A percentile compares a stretch with the other conserved stretches of the same genome.
Evolutionary conservation across 2,329 filamentous ascomycete species (phyloP).

Genomic region (Trichoderma aggressivum): DNA sequence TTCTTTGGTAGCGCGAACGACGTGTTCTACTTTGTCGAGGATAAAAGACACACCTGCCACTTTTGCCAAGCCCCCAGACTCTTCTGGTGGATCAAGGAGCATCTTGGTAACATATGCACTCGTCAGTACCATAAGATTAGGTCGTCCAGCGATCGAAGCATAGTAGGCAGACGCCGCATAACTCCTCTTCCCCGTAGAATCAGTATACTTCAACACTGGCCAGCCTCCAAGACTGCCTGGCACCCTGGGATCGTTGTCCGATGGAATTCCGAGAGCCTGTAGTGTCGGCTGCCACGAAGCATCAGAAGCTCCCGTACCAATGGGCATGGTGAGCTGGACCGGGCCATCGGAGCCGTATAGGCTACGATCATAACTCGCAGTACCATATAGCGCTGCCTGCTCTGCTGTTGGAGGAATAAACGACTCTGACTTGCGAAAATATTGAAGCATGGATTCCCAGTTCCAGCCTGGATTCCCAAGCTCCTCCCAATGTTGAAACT

Average conservation of each 20-base stretch:
- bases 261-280: not conserved
- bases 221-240: not conserved
- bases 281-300: not conserved
- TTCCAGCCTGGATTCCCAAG: not conserved
- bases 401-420: not conserved
- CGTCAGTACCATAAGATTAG: not conserved
- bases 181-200: not conserved
- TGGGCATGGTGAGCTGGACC: not conserved
- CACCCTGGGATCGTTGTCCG: not conserved
- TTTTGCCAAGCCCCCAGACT: not conserved
- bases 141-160: not conserved
- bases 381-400: not conserved
- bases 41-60: not conserved
- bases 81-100: not conserved
- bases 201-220: not conserved
- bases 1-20: conserved; percentile 28
- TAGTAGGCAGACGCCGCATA: conserved; percentile 2
- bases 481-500: not conserved
- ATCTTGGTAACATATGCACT: not conserved
- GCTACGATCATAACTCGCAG: not conserved
- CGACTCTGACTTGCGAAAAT: not conserved
- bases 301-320: not conserved
- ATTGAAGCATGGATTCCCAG: not conserved
- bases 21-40: not conserved
- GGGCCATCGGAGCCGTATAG: not conserved